Evolutionary conservation across 768 basidiomycete species (phyloP).

Genomic region (Pulveroboletus sp.): DNA sequence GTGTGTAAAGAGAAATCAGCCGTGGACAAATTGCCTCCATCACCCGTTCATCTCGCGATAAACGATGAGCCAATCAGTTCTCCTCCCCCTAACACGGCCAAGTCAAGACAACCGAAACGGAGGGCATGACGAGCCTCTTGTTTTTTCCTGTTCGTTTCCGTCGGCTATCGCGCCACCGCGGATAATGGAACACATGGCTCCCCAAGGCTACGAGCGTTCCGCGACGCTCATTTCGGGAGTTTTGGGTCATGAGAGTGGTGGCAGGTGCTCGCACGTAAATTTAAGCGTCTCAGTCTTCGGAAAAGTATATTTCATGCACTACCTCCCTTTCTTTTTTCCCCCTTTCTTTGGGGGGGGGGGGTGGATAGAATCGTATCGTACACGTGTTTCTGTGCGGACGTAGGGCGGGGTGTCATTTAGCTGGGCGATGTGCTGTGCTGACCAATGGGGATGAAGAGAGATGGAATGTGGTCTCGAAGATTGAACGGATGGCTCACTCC

Average conservation of each 20-base stretch:
- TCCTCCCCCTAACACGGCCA: not conserved
- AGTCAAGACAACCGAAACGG: slow-evolving; percentile 4
- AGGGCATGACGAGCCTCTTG: not conserved
- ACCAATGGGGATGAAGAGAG: slow-evolving; percentile 4
- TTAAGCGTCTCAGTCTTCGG: not conserved
- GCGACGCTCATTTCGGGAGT: slow-evolving; percentile 19
- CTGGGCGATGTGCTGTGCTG: not conserved
- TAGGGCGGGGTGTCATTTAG: not conserved
- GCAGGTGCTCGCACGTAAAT: not conserved
- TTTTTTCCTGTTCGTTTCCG: slow-evolving; percentile 7
- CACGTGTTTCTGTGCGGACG: slow-evolving; percentile 11
- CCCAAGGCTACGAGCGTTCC: slow-evolving; percentile 14
- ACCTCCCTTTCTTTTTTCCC: not conserved
- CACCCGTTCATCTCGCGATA: slow-evolving; percentile 14
- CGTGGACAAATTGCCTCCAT: not conserved
- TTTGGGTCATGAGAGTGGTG: slow-evolving; percentile 1
- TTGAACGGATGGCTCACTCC: slow-evolving; percentile 12
- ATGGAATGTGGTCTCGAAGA: slow-evolving; percentile 4
- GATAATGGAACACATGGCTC: not conserved
- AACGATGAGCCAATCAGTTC: not conserved
- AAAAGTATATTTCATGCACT: slow-evolving; percentile 8
- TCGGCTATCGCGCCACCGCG: slow-evolving; percentile 11
- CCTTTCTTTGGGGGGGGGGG: not conserved
- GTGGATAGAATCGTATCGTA: slow-evolving; percentile 4
- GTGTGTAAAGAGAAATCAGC: not conserved